Evolutionary conservation across 2,329 filamentous ascomycete species (phyloP).

Genomic region (Nemania sp.): DNA sequence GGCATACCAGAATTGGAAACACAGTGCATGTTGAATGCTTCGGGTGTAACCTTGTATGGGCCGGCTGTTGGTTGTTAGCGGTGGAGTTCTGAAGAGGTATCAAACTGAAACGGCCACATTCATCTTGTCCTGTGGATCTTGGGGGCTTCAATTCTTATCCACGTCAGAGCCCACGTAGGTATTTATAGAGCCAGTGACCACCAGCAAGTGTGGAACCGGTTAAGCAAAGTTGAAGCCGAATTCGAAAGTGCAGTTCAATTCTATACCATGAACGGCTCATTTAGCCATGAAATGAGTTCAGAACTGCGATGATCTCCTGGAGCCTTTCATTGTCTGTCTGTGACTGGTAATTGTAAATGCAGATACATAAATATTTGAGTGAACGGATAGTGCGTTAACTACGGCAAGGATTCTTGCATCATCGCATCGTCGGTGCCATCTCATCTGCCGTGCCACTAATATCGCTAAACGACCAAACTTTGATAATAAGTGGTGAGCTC

Average conservation of each 20-base stretch:
- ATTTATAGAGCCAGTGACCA: too few species aligned
- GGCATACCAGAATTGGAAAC: background rate
- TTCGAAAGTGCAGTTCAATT: too few species aligned
- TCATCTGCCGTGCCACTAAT: slow-evolving; percentile 24
- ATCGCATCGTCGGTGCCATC: slow-evolving; percentile 26
- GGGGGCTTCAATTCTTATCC: background rate
- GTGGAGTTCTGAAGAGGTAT: slow-evolving; percentile 10
- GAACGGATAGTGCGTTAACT: too few species aligned
- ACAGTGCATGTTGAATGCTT: background rate
- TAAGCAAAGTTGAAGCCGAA: too few species aligned
- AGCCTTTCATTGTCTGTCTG: too few species aligned
- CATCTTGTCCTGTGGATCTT: slow-evolving; percentile 18
- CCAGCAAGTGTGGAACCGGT: too few species aligned
- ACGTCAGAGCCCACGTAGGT: too few species aligned
- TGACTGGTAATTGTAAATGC: too few species aligned
- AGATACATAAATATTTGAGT: too few species aligned
- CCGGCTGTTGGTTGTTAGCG: slow-evolving; percentile 3
- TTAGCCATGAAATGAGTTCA: too few species aligned
- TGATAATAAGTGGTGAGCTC: slow-evolving; percentile 9
- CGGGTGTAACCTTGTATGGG: slow-evolving; percentile 2
- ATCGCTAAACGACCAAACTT: slow-evolving; percentile 9
- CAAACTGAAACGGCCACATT: slow-evolving; percentile 16
- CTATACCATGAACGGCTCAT: too few species aligned
- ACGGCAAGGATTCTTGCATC: slow-evolving; percentile 26
- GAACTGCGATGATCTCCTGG: too few species aligned